Evolutionary conservation across 2,329 filamentous ascomycete genomes (phyloP).

Genomic region (Macrophomina phaseolina): DNA sequence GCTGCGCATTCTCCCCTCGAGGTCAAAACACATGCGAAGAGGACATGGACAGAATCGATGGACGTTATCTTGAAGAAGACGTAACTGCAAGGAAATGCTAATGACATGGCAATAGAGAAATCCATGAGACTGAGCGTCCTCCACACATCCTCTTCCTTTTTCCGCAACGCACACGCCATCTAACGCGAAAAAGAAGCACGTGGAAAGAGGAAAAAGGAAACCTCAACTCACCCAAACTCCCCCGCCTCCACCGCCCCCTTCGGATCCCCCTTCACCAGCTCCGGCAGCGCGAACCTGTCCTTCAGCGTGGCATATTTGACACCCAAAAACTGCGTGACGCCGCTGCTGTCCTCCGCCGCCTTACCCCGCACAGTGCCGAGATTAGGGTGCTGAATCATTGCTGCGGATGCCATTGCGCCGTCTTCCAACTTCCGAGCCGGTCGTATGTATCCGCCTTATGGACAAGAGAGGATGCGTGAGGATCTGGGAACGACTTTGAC

Average conservation of each 20-base stretch:
- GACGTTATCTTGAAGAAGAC: too few species aligned
- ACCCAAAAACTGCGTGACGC: slow-evolving; percentile 43
- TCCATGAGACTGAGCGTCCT: too few species aligned
- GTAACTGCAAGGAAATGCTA: too few species aligned
- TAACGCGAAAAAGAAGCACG: not conserved
- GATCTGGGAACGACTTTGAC: not conserved
- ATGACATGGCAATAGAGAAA: too few species aligned
- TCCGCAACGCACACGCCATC: too few species aligned
- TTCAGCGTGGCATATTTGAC: slow-evolving; percentile 47
- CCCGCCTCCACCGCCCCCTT: slow-evolving; percentile 39
- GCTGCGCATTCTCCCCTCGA: too few species aligned
- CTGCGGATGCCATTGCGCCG: slow-evolving; percentile 14
- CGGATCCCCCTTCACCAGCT: slow-evolving; percentile 36
- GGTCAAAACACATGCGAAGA: too few species aligned
- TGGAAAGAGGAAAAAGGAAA: not conserved
- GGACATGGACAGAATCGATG: too few species aligned
- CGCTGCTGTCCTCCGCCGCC: slow-evolving; percentile 30
- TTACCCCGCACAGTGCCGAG: slow-evolving; percentile 35
- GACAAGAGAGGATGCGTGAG: not conserved
- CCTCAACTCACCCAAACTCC: slow-evolving; percentile 41
- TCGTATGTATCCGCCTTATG: not conserved
- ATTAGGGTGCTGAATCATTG: slow-evolving; percentile 30
- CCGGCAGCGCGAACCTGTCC: slow-evolving; percentile 44
- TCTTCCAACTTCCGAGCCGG: too few species aligned
- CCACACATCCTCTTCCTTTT: too few species aligned